Base-by-base conservation (phyloP, 176 grass and related monocot species). In the Ananas comosus region DNA sequence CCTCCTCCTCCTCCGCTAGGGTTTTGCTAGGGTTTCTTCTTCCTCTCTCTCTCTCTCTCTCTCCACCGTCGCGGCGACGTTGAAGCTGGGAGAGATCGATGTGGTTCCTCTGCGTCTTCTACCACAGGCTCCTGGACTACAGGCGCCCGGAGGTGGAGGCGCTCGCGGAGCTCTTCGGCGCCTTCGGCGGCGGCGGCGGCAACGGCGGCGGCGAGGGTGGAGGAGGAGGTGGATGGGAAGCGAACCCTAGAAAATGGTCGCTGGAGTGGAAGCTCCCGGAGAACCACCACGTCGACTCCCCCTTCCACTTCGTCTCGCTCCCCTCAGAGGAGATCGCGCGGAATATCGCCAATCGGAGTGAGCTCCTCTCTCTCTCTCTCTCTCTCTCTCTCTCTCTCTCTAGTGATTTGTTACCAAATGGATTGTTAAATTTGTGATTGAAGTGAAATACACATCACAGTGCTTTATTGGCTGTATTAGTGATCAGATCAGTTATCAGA, bases 91-190 rank as follows among this genome's bases (percentile, higher is more conserved):
- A 52, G 42, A 18, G 72, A 1, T 66, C 74, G 63, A 96, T 96
- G 93, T 92, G 93, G 93, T 90, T 88, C 69, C 81, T 96, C 0
- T 96, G 92, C 79, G 93, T 90, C 2, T 96, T 96, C 66, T 96
- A 83, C 79, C 93, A 96, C 80, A 82, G 93, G 80, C 87, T 96
- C 19, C 68, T 96, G 64, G 93, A 96, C 76, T 96, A 90, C 86
- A 71, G 89, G 57, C 69, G 93, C 6, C 88, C 93, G 23, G 93
- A 96, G 79, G 93, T 92, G 63, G 83, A 96, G 73, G 85, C 93
- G 23, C 89, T 96, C 14, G 81, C 84, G 9, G 86, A 92, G 76
- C 93, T 96, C 74, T 96, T 92, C 53, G 49, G 49, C 11, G 64
- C 29, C 19, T 71, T 53, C 42, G 81, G 68, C 17, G 76, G n/a